These are phyloP conservation scores for Fraxinus americana DNA, from an alignment of 257 asterid genomes.

Conservation along the genomic window DNA sequence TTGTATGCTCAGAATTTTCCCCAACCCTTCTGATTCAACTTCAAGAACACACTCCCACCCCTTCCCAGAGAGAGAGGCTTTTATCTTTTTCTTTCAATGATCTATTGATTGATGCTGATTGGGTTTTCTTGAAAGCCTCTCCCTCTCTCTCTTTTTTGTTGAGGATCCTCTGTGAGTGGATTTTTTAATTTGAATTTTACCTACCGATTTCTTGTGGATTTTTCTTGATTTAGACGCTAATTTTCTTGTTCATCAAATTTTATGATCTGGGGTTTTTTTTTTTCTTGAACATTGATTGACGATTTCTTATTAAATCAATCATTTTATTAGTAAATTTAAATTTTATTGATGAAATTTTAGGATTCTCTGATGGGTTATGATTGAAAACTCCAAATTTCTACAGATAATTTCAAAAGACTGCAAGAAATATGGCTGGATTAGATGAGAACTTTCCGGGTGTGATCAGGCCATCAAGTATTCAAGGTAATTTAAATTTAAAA, in stretches of 20 bases:
- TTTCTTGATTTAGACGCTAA: slow-evolving; percentile 30
- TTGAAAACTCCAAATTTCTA: slow-evolving; percentile 1
- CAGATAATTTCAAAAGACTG: neutral
- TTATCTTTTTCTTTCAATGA: slow-evolving; percentile 15
- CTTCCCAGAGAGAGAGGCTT: slow-evolving; percentile 21
- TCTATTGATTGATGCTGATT: slow-evolving; percentile 33
- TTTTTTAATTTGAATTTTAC: neutral
- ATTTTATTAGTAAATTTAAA: neutral
- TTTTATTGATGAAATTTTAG: neutral
- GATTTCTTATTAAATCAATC: neutral
- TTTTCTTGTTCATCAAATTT: neutral
- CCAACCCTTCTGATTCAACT: slow-evolving; percentile 17
- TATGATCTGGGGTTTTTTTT: slow-evolving; percentile 11
- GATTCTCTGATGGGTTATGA: slow-evolving; percentile 16
- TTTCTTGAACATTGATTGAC: slow-evolving; percentile 27
- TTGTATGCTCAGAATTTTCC: slow-evolving; percentile 31
- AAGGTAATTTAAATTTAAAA: slow-evolving; percentile 41
- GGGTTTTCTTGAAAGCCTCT: slow-evolving; percentile 32
- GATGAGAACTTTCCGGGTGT: slow-evolving; percentile 59
- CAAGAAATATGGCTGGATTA: slow-evolving; percentile 60
- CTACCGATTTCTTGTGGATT: slow-evolving; percentile 17
- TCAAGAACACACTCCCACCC: neutral
- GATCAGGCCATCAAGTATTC: slow-evolving; percentile 58
- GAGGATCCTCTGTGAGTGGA: neutral
- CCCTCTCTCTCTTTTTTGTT: slow-evolving; percentile 15